A percentile compares a stretch with the other conserved stretches of the same genome.
phyloP scores from a whole-genome alignment of 2,329 filamentous ascomycete genomes.

The Dichotomopilus funicola region DNA sequence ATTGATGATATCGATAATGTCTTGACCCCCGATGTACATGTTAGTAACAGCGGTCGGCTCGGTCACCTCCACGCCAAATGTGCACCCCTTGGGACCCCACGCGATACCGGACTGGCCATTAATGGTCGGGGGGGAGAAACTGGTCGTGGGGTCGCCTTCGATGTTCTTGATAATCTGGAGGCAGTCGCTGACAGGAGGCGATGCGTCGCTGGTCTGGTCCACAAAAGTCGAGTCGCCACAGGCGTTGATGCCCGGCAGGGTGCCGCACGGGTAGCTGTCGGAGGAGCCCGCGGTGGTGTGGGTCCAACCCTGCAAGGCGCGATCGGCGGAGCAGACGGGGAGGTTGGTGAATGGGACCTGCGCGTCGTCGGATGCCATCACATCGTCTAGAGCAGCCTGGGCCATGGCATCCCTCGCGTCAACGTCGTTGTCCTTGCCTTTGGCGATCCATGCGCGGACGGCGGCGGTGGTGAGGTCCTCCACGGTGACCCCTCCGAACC shows the following conservation, averaged over 20 bases:
- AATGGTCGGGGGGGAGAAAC: conserved; percentile 14
- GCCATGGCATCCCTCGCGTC: neutral
- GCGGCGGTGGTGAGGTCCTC: conserved; percentile 26
- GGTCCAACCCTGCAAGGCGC: conserved; percentile 30
- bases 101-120: conserved; percentile 24
- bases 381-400: neutral
- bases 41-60: conserved; percentile 24
- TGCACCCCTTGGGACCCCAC: conserved; percentile 25
- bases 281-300: neutral
- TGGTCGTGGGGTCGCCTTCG: conserved; percentile 18
- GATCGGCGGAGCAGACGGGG: conserved; percentile 33
- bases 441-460: conserved; percentile 25
- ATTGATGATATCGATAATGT: conserved; percentile 32
- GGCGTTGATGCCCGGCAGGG: conserved; percentile 22
- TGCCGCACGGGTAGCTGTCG: conserved; percentile 31
- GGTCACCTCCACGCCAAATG: conserved; percentile 28
- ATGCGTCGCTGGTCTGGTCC: neutral
- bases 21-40: conserved; percentile 31
- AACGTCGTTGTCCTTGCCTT: conserved; percentile 29
- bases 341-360: conserved; percentile 33
- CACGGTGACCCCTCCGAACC: conserved; percentile 25
- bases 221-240: conserved; percentile 19
- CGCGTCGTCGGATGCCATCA: conserved; percentile 25
- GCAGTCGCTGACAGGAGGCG: conserved; percentile 32
- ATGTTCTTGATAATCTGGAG: conserved; percentile 31